Base-by-base conservation (phyloP, 2,329 filamentous ascomycete species). In the Ascochyta rabiei region DNA sequence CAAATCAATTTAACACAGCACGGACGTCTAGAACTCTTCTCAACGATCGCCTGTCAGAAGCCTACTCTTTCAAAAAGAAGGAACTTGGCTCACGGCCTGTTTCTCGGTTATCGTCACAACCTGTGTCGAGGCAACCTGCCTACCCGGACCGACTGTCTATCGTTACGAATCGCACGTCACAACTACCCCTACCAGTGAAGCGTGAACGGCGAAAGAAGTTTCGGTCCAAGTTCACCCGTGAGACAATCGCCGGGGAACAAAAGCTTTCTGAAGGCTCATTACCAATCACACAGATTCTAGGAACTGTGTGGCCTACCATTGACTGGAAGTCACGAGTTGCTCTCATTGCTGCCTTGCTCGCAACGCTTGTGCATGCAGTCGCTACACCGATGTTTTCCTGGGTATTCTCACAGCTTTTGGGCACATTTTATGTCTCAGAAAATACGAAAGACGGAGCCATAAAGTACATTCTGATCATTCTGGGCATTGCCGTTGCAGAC, bases 321-420 rank as follows among this genome's bases (percentile, higher is more conserved):
- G 76, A 78, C 1, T 67, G 64, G 46, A 75, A 60, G 6, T 79
- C 87, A 12, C 84, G 82, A 1, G 2, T 82, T 0, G 71, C 84
- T 12, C 76, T 96, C 0, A 24, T 88, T 0, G 48, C 83, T 2
- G 90, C 87, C 1, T 75, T 91, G 9, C n/a, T 83, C 0, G 80
- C 83, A 39, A 86, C 88, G 26, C 64, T 89, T 1, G 63, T 88
- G 0, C 86, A 90, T 41, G 88, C 90, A 3, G 84, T 81, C 3
- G 81, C 84, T 23, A 89, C 88, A 0, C 90, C 92, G 0, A 77
- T 85, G 0, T 97, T 97, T 64, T 88, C 91, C 0, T 91, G 84
- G 69, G 80, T 89, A 8, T 87, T 96, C 45, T 85, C 91, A 0
- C 84, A 87, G 51, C 81, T 97, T 0, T 81, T 96, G 0, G 76